These are phyloP conservation scores for Boletus subcaerulescens DNA, from an alignment of 768 basidiomycete species.

Conservation along the genomic window DNA sequence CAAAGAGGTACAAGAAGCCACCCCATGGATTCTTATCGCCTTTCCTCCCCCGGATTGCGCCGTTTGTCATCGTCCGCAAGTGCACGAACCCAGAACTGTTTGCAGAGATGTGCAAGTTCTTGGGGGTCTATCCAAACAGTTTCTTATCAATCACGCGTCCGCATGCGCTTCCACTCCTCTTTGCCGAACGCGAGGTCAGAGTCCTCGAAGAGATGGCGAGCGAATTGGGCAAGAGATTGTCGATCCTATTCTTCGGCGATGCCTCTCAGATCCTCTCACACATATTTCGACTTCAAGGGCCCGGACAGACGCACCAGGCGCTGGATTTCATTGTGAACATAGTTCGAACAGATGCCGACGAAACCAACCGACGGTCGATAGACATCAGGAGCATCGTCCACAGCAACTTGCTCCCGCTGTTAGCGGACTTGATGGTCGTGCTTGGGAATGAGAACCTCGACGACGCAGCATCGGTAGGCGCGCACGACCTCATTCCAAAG, in stretches of 20 bases:
- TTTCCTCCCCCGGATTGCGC: constrained; percentile 63
- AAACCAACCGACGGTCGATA: constrained; percentile 32
- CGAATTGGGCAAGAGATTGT: constrained; percentile 44
- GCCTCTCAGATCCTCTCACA: constrained; percentile 61
- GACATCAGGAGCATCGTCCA: constrained; percentile 53
- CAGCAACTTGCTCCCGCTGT: constrained; percentile 63
- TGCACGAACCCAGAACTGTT: constrained; percentile 58
- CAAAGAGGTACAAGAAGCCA: constrained; percentile 55
- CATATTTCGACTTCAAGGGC: constrained; percentile 57
- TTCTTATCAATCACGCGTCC: constrained; percentile 65
- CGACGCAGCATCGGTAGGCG: constrained; percentile 43
- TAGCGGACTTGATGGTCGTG: constrained; percentile 72
- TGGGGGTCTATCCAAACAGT: constrained; percentile 51
- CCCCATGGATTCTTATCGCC: constrained; percentile 69
- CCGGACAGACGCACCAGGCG: constrained; percentile 54
- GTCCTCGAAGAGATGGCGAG: constrained; percentile 61
- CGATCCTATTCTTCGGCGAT: constrained; percentile 54
- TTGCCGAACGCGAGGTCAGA: constrained; percentile 55
- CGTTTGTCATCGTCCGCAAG: constrained; percentile 59
- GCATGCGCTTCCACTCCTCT: constrained; percentile 67
- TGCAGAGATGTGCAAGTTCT: constrained; percentile 64
- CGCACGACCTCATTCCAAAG: constrained; percentile 15
- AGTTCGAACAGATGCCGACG: constrained; percentile 46
- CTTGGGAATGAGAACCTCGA: constrained; percentile 66
- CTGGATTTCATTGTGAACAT: constrained; percentile 60